A percentile compares a stretch with the other conserved stretches of the same genome.
Conservation (phyloP, 441 rosid genomes). For the Lepidium campestre region DNA sequence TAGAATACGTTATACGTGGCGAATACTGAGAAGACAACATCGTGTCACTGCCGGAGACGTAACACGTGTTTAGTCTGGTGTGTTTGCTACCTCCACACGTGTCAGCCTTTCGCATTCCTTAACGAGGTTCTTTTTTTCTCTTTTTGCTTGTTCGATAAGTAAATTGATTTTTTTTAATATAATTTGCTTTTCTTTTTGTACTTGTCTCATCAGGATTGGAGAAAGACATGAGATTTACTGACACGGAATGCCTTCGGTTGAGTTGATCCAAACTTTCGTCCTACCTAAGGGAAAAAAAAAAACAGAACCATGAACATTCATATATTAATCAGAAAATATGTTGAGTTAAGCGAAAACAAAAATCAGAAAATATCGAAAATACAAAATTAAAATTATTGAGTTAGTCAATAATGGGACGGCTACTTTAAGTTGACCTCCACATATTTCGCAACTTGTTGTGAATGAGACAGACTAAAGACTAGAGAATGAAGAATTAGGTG, state of each 20-base stretch:
- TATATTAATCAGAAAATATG: background rate
- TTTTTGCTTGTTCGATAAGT: background rate
- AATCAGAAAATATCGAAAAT: background rate
- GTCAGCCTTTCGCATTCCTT: background rate
- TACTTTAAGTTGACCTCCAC: constrained; percentile 9
- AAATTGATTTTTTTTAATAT: background rate
- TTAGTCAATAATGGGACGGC: background rate
- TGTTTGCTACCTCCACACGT: background rate
- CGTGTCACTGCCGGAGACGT: background rate
- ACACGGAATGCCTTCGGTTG: constrained; percentile 4
- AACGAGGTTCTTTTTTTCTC: background rate
- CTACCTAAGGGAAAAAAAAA: background rate
- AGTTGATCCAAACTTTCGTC: background rate
- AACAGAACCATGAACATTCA: background rate
- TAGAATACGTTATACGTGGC: constrained; percentile 23
- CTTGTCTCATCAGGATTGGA: constrained; percentile 1
- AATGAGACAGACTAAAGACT: constrained; percentile 8
- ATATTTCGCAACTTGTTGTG: constrained; percentile 14
- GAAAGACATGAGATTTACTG: constrained; percentile 6
- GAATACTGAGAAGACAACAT: background rate
- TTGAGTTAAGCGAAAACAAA: too few species aligned
- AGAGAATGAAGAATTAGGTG: constrained; percentile 1
- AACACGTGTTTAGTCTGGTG: background rate
- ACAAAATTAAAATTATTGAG: background rate
- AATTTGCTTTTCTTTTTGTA: background rate